Conservation (phyloP, 2,329 filamentous ascomycete species). For the Golovinomyces cichoracearum region DNA sequence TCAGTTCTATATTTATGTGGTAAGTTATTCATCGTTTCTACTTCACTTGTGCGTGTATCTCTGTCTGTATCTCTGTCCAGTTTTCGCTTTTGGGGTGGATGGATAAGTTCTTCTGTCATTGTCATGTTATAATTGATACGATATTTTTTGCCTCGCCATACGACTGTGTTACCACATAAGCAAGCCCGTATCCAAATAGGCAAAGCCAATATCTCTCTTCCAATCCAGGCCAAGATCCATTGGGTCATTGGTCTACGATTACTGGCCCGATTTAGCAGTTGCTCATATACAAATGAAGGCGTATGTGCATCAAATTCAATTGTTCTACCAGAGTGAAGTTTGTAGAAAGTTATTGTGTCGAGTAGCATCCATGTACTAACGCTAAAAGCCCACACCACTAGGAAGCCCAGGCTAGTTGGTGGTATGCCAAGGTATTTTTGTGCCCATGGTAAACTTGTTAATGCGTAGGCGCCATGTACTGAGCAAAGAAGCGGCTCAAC, state of each 20-base stretch:
- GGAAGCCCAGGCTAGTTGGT: slow-evolving; percentile 42
- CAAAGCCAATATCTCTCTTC: slow-evolving; percentile 54
- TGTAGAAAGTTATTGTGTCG: slow-evolving; percentile 48
- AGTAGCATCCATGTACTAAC: slow-evolving; percentile 45
- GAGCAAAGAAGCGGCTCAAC: slow-evolving; percentile 74
- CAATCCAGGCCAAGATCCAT: slow-evolving; percentile 66
- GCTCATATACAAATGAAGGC: slow-evolving; percentile 46
- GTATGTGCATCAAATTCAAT: slow-evolving; percentile 47
- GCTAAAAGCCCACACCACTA: slow-evolving; percentile 36
- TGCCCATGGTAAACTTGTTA: slow-evolving; percentile 47
- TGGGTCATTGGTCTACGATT: slow-evolving; percentile 31
- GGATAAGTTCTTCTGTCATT: slow-evolving; percentile 32
- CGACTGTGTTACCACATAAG: slow-evolving; percentile 61
- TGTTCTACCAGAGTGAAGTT: slow-evolving; percentile 46
- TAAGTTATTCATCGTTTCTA: too few species aligned
- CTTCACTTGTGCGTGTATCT: too few species aligned
- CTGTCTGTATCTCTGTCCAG: too few species aligned
- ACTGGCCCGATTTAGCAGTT: slow-evolving; percentile 26
- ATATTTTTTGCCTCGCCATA: slow-evolving; percentile 67
- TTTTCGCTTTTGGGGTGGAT: too few species aligned
- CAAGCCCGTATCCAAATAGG: slow-evolving; percentile 84
- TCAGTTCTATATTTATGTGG: too few species aligned
- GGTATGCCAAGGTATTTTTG: slow-evolving; percentile 25
- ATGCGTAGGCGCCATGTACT: slow-evolving; percentile 49
- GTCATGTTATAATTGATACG: slow-evolving; percentile 63